Conservation (phyloP, 1,284 basidiomycete genomes). For the Exobasidium rhododendri region DNA sequence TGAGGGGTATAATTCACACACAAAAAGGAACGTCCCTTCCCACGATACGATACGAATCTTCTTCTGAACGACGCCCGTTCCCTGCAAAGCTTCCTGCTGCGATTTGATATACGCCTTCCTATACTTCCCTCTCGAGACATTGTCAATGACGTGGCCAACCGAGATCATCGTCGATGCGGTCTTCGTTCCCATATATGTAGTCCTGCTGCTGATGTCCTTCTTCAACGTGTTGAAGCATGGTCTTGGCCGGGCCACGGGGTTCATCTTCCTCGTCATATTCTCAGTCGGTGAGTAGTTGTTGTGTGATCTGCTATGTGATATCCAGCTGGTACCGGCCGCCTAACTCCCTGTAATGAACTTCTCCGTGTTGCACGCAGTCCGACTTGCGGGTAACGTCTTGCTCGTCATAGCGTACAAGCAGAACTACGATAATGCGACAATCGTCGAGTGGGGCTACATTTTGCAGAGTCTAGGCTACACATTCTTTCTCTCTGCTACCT, state of each 20-base stretch:
- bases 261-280: conserved; percentile 24
- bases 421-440: conserved; percentile 8
- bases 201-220: conserved; percentile 12
- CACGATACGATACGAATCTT: too few relatives aligned
- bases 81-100: too few relatives aligned
- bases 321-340: too few relatives aligned
- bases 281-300: background rate
- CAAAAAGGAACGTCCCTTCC: too few relatives aligned
- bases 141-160: conserved; percentile 26
- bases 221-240: conserved; percentile 23
- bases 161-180: conserved; percentile 21
- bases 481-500: conserved; percentile 15
- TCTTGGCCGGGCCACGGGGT: conserved; percentile 11
- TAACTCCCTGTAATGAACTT: too few relatives aligned
- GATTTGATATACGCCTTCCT: too few relatives aligned
- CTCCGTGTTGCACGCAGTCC: too few relatives aligned
- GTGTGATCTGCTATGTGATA: too few relatives aligned
- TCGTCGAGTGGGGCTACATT: conserved; percentile 15
- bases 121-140: too few relatives aligned
- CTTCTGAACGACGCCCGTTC: too few relatives aligned
- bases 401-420: conserved; percentile 15
- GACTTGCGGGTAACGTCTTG: conserved; percentile 16
- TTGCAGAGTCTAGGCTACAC: conserved; percentile 19
- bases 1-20: too few relatives aligned
- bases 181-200: conserved; percentile 30